A percentile compares a stretch with the other conserved stretches of the same genome.
Conservation (phyloP, 2,329 filamentous ascomycete genomes). For the Hymenoscyphus scutula region DNA sequence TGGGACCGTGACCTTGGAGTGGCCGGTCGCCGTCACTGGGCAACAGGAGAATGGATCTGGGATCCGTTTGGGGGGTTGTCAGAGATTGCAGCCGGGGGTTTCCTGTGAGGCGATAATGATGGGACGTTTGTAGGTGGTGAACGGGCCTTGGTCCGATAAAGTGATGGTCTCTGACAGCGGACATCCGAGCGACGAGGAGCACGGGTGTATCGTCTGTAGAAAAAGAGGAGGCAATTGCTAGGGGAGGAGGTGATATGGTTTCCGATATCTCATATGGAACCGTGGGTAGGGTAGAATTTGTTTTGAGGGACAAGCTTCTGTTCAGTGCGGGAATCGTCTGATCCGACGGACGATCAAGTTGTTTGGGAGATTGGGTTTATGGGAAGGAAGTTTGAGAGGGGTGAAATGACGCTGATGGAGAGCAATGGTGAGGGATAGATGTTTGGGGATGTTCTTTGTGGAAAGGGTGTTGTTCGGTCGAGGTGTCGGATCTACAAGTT, state of each 20-base stretch:
- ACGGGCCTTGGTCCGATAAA: slow-evolving; percentile 49
- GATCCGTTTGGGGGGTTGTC: slow-evolving; percentile 35
- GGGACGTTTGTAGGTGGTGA: slow-evolving; percentile 44
- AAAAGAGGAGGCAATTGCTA: background rate
- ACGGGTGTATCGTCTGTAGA: background rate
- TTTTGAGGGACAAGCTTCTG: slow-evolving; percentile 12
- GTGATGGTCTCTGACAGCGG: slow-evolving; percentile 51
- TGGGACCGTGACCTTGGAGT: slow-evolving; percentile 20
- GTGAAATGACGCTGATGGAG: slow-evolving; percentile 4
- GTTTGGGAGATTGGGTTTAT: slow-evolving; percentile 2
- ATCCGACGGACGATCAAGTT: slow-evolving; percentile 23
- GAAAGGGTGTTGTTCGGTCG: background rate
- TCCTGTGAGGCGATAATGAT: slow-evolving; percentile 40
- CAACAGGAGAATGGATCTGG: slow-evolving; percentile 23
- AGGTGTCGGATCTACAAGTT: slow-evolving; percentile 29
- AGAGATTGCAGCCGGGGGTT: slow-evolving; percentile 37
- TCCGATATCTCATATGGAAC: slow-evolving; percentile 5
- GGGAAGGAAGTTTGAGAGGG: background rate
- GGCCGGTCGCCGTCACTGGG: slow-evolving; percentile 26
- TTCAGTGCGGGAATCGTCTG: slow-evolving; percentile 23
- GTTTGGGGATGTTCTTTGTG: slow-evolving; percentile 6
- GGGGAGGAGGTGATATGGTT: slow-evolving; percentile 1
- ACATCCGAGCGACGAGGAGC: slow-evolving; percentile 49
- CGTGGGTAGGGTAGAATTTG: too few species aligned
- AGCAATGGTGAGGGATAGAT: background rate